phyloP scores from a whole-genome alignment of 106 monocot genomes.

The Dendrobium officinale region DNA sequence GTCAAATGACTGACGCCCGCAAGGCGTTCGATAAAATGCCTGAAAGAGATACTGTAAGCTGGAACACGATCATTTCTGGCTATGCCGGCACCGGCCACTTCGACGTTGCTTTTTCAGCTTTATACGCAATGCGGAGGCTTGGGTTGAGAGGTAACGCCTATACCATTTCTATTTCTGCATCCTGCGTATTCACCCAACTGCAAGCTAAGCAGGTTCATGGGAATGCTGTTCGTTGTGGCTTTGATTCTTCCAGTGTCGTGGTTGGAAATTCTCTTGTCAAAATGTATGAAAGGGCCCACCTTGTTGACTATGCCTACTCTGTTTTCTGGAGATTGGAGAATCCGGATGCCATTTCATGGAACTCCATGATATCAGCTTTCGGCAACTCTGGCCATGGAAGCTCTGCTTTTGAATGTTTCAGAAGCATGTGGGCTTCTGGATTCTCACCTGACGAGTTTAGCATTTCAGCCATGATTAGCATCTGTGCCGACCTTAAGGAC shows the following conservation, averaged over 20 bases:
- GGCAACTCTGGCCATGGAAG: constrained; percentile 16
- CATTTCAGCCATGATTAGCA: constrained; percentile 38
- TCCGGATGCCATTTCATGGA: constrained; percentile 71
- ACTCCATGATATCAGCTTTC: constrained; percentile 48
- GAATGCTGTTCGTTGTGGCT: constrained; percentile 17
- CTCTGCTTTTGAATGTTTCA: constrained; percentile 33
- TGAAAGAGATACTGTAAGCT: constrained; percentile 38
- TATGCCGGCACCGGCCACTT: constrained; percentile 10
- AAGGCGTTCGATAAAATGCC: constrained; percentile 58
- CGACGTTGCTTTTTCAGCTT: constrained; percentile 12
- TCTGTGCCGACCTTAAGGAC: constrained; percentile 29
- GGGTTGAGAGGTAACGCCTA: constrained; percentile 28
- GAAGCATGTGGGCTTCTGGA: constrained; percentile 31
- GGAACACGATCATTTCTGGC: constrained; percentile 55
- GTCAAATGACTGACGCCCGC: constrained; percentile 21
- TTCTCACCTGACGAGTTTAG: constrained; percentile 52
- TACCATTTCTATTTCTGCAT: constrained; percentile 50
- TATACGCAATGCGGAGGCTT: constrained; percentile 33
- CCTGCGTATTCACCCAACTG: constrained; percentile 13
- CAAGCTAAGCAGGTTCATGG: constrained; percentile 69
- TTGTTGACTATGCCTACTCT: constrained; percentile 23
- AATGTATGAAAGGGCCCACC: constrained; percentile 60
- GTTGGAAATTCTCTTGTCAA: constrained; percentile 60
- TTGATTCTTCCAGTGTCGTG: constrained; percentile 29
- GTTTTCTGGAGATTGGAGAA: constrained; percentile 44